Evolutionary conservation across 768 basidiomycete genomes (phyloP), one percentile per base, ranked within the genome.

Genomic region (Rhodotorula babjevae): DNA sequence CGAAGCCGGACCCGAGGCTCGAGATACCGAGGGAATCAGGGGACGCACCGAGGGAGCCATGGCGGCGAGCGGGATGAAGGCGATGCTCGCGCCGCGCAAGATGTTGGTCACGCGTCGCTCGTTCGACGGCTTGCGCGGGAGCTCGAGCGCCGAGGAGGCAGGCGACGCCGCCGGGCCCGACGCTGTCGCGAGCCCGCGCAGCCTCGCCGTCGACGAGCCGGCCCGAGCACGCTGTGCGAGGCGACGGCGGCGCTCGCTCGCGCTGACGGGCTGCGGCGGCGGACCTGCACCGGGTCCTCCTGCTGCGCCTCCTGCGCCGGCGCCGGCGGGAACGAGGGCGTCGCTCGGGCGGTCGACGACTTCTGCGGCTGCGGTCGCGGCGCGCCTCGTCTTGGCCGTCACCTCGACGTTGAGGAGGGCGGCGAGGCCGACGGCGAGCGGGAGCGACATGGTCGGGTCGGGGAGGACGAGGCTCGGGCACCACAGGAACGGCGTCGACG

Each of bases 391-490:
- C 50, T 55, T 59, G 7, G 75, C 71, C 50, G 66, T 69, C 25
- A 79, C 63, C 46, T 82, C 82, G n/a, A 81, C 81, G 75, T 82
- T 82, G 18, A 77, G 59, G 56, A 81, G 74, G 8, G 77, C 79
- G 16, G 78, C 68, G 57, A 82, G 42, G 1, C 81, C 80, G 42
- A 81, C 78, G 23, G 69, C 67, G 46, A 82, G 71, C 3, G 82
- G 82, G 36, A 82, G 75, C 29, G 76, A 70, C 58, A 76, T 68
- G 9, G 74, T 74, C 19, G 79, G 77, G 68, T 83, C 82, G 1
- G 78, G 69, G 16, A 81, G 78, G 42, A 79, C 77, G 40, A 82
- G 68, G 2, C 77, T 76, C 1, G 75, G 62, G 40, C 81, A 74
- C 81, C 81, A 82, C 44, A 74, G 52, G 44, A 77, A 47, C 10